A percentile compares a stretch with the other conserved stretches of the same genome.
Evolutionary conservation across 1,284 basidiomycete species (phyloP).

Genomic region (Ceraceosorus guamensis): DNA sequence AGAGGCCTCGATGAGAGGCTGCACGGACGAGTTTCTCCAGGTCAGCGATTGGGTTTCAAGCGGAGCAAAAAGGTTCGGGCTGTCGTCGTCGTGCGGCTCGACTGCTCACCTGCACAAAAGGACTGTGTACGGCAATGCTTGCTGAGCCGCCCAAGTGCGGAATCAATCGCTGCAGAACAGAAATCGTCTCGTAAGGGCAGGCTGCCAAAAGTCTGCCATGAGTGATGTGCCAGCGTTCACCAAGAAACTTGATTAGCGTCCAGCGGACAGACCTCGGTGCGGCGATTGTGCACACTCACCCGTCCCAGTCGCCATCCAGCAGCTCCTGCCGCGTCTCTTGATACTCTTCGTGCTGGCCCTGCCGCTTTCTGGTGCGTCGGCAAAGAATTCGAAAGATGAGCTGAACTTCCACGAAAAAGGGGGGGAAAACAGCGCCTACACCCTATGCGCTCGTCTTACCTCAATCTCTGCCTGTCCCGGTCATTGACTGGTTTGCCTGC

Average conservation of each 20-base stretch:
- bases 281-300: too few species aligned
- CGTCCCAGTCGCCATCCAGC: neutral
- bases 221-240: neutral
- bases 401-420: too few species aligned
- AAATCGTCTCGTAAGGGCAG: slow-evolving; percentile 76
- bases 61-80: too few species aligned
- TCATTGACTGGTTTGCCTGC: neutral
- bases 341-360: slow-evolving; percentile 16
- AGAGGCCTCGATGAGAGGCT: slow-evolving; percentile 68
- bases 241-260: neutral
- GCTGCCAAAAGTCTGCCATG: slow-evolving; percentile 74
- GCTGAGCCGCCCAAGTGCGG: slow-evolving; percentile 77
- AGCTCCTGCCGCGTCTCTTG: slow-evolving; percentile 14
- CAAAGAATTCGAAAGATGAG: too few species aligned
- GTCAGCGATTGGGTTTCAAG: too few species aligned
- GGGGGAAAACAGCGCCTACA: too few species aligned
- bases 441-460: too few species aligned
- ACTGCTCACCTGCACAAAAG: too few species aligned
- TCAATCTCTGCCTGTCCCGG: slow-evolving; percentile 15
- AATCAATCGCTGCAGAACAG: slow-evolving; percentile 67
- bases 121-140: slow-evolving; percentile 77
- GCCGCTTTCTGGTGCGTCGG: slow-evolving; percentile 22
- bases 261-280: too few species aligned
- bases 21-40: too few species aligned
- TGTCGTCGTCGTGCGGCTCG: too few species aligned